Conservation (phyloP, 257 asterid species). For the Solanum sitiens region DNA sequence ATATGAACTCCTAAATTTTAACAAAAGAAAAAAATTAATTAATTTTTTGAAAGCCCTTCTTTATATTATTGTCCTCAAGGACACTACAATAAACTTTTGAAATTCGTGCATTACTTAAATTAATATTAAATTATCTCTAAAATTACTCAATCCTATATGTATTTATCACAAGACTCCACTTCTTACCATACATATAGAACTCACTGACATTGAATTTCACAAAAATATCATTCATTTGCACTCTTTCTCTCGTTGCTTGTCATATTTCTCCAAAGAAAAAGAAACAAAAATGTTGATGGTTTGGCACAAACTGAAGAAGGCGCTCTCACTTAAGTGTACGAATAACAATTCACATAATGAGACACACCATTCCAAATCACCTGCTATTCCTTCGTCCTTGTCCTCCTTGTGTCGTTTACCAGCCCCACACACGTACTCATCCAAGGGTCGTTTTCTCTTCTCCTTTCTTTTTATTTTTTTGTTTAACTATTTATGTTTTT, state of each 20-base stretch:
- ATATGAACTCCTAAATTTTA: too few relatives aligned
- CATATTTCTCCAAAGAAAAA: not conserved
- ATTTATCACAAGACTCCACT: not conserved
- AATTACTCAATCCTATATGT: too few relatives aligned
- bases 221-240: not conserved
- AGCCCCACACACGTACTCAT: too few relatives aligned
- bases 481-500: too few relatives aligned
- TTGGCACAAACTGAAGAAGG: constrained; percentile 13
- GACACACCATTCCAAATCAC: not conserved
- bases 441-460: too few relatives aligned
- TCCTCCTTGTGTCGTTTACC: not conserved
- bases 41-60: too few relatives aligned
- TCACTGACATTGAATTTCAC: too few relatives aligned
- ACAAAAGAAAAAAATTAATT: too few relatives aligned
- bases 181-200: not conserved
- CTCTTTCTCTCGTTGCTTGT: not conserved
- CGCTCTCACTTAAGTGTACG: not conserved
- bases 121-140: not conserved
- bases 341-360: not conserved
- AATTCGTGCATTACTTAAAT: too few relatives aligned
- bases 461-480: too few relatives aligned
- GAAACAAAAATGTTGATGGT: constrained; percentile 3
- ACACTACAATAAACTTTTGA: too few relatives aligned
- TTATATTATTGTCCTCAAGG: too few relatives aligned
- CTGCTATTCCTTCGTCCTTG: not conserved